Conservation (phyloP, 306 rosid genomes). For the Betula pendula region DNA sequence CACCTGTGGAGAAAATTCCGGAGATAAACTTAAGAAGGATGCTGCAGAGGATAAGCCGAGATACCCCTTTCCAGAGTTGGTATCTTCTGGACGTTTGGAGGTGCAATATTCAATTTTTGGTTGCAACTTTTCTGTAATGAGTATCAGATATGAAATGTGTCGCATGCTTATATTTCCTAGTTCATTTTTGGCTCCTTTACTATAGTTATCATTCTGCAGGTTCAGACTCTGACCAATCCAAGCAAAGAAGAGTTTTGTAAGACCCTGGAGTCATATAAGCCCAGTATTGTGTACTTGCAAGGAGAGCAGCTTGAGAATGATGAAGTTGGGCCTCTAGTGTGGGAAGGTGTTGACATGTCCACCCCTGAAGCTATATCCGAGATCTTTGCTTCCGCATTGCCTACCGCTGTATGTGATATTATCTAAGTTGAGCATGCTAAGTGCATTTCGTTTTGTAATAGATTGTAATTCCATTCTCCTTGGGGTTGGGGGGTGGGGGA, state of each 20-base stretch:
- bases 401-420: conserved; percentile 66
- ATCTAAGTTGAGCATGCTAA: conserved; percentile 18
- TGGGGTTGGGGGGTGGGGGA: not conserved
- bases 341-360: conserved; percentile 72
- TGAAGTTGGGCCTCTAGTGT: conserved; percentile 73
- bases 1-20: conserved; percentile 48
- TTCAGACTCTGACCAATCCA: conserved; percentile 72
- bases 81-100: conserved; percentile 92
- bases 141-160: not conserved
- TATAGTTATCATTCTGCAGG: conserved; percentile 50
- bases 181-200: not conserved
- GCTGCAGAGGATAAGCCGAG: conserved; percentile 31
- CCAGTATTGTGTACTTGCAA: conserved; percentile 80
- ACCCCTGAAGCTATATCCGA: conserved; percentile 59
- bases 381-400: conserved; percentile 68
- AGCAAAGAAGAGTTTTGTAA: conserved; percentile 69
- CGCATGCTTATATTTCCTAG: not conserved
- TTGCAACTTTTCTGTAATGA: conserved; percentile 3
- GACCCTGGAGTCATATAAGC: conserved; percentile 67
- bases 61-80: conserved; percentile 74
- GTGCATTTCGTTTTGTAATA: not conserved
- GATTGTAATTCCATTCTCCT: not conserved
- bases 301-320: conserved; percentile 73
- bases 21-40: conserved; percentile 42
- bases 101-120: conserved; percentile 35